A percentile compares a stretch with the other conserved stretches of the same genome.
These are phyloP conservation scores for Hypoxylon subgilvum DNA, from an alignment of 495 filamentous ascomycete species.

Conservation along the genomic window DNA sequence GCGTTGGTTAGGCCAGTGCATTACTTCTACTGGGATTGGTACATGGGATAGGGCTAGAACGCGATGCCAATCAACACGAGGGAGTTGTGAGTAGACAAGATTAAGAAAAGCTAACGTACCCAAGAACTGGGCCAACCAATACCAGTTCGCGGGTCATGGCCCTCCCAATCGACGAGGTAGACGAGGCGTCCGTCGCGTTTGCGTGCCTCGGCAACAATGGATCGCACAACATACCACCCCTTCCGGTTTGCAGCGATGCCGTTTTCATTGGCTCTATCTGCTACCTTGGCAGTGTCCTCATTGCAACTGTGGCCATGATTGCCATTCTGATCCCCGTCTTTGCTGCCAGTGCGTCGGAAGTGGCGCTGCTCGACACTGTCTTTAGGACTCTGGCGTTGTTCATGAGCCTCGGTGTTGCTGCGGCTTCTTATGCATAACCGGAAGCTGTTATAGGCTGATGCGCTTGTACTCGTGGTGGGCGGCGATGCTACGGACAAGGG, in stretches of 20 bases:
- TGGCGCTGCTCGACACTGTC: no score
- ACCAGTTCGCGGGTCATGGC: conserved; percentile 27
- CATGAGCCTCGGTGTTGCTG: no score
- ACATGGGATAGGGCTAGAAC: no score
- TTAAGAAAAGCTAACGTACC: conserved; percentile 35
- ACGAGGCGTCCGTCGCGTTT: background rate
- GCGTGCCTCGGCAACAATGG: conserved; percentile 27
- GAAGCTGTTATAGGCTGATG: background rate
- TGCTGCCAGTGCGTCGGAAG: background rate
- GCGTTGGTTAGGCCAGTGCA: no score
- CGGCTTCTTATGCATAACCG: background rate
- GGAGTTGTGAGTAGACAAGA: background rate
- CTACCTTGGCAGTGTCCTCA: background rate
- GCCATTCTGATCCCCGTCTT: background rate
- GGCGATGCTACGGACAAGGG: background rate
- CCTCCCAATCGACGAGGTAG: conserved; percentile 39
- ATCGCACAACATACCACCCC: conserved; percentile 26
- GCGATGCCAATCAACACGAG: background rate
- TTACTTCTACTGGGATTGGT: conserved; percentile 1
- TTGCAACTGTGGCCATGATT: background rate
- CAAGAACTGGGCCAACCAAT: conserved; percentile 31
- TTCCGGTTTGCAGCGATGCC: conserved; percentile 10
- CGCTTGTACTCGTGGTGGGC: background rate
- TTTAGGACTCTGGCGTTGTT: no score
- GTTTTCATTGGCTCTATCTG: background rate